Evolutionary conservation across 768 basidiomycete species (phyloP).

Genomic region (Xanthoconium stramineum): DNA sequence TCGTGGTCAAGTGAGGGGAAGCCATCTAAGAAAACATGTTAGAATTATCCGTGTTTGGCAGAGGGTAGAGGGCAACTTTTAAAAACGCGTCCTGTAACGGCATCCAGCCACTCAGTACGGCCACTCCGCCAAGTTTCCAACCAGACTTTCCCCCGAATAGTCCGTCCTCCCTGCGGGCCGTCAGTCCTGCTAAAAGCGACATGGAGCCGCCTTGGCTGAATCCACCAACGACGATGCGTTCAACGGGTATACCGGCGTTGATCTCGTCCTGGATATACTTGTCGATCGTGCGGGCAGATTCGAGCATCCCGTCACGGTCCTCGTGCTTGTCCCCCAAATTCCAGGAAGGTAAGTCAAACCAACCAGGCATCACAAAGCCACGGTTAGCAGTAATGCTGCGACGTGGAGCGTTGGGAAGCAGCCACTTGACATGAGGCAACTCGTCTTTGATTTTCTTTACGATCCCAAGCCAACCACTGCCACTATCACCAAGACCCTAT

Average conservation of each 20-base stretch:
- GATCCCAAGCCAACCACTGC: slow-evolving; percentile 74
- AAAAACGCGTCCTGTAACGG: slow-evolving; percentile 65
- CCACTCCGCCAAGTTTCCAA: slow-evolving; percentile 68
- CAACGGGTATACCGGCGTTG: slow-evolving; percentile 61
- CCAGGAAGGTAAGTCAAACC: slow-evolving; percentile 79
- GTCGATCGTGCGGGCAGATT: slow-evolving; percentile 58
- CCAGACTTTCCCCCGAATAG: slow-evolving; percentile 35
- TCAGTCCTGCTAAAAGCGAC: slow-evolving; percentile 68
- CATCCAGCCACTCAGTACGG: slow-evolving; percentile 76
- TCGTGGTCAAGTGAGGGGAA: slow-evolving; percentile 52
- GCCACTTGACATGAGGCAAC: slow-evolving; percentile 82
- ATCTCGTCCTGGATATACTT: slow-evolving; percentile 73
- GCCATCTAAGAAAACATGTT: slow-evolving; percentile 47
- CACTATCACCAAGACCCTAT: slow-evolving; percentile 75
- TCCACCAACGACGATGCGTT: slow-evolving; percentile 80
- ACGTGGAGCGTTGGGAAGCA: slow-evolving; percentile 42
- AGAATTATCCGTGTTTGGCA: not conserved
- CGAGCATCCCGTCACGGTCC: slow-evolving; percentile 60
- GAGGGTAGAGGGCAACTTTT: slow-evolving; percentile 42
- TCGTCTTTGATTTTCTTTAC: slow-evolving; percentile 62
- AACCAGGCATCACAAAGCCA: slow-evolving; percentile 65
- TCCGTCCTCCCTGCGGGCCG: slow-evolving; percentile 24
- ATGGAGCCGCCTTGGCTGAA: slow-evolving; percentile 87
- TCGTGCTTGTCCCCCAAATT: slow-evolving; percentile 53
- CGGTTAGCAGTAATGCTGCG: slow-evolving; percentile 76